Conservation (phyloP, 2,329 filamentous ascomycete genomes). For the Fusarium cicatricum region DNA sequence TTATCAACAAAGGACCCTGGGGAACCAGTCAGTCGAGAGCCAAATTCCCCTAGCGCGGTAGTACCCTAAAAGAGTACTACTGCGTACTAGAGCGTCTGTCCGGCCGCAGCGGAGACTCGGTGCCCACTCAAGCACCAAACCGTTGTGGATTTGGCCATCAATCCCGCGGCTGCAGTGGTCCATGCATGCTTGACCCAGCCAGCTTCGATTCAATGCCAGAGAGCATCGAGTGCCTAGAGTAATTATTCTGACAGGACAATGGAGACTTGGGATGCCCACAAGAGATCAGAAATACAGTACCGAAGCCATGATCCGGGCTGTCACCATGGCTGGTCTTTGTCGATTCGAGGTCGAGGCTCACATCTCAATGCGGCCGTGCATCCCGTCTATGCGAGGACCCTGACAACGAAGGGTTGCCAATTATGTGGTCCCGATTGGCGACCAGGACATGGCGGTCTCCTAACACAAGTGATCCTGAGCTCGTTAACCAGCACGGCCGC, state of each 20-base stretch:
- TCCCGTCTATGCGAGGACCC: conserved; percentile 11
- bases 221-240: background rate
- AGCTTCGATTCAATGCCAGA: background rate
- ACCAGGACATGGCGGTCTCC: conserved; percentile 20
- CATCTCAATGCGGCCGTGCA: background rate
- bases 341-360: background rate
- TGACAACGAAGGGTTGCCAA: conserved; percentile 24
- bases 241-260: background rate
- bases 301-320: background rate
- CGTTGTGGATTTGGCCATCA: conserved; percentile 22
- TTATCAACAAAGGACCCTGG: background rate
- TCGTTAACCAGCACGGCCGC: too few species aligned
- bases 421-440: conserved; percentile 17
- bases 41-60: background rate
- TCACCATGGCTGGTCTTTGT: background rate
- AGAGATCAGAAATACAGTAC: too few species aligned
- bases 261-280: background rate
- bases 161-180: conserved; percentile 29
- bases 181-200: conserved; percentile 12
- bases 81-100: background rate
- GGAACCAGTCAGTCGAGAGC: background rate
- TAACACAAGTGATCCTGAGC: conserved; percentile 14
- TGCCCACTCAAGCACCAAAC: background rate
- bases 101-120: background rate
- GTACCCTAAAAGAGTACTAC: background rate